phyloP scores from a whole-genome alignment of 805 yeast species.

The Candida montana region DNA sequence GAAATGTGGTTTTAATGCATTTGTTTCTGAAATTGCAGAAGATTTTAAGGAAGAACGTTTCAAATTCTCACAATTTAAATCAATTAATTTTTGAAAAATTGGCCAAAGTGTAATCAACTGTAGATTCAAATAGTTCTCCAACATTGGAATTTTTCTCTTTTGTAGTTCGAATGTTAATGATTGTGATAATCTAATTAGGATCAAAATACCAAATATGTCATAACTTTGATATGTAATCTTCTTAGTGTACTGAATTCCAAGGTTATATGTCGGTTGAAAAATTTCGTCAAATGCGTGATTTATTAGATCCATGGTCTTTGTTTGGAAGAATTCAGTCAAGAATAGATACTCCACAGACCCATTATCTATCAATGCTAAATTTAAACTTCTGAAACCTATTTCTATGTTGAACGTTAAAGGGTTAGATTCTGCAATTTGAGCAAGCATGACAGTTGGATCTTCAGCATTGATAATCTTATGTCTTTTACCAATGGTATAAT shows the following conservation, averaged over 20 bases:
- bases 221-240: constrained; percentile 35
- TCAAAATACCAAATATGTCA: constrained; percentile 75
- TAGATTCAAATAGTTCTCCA: constrained; percentile 64
- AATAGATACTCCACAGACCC: constrained; percentile 72
- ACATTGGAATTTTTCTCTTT: constrained; percentile 61
- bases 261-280: constrained; percentile 46
- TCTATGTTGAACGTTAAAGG: constrained; percentile 66
- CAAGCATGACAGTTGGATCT: constrained; percentile 64
- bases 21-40: constrained; percentile 26
- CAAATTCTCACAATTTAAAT: constrained; percentile 69
- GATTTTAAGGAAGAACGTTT: constrained; percentile 37
- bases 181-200: constrained; percentile 69
- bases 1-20: constrained; percentile 43
- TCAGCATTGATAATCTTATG: constrained; percentile 48
- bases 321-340: constrained; percentile 62
- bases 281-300: constrained; percentile 43
- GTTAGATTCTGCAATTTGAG: constrained; percentile 79
- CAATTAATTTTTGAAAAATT: constrained; percentile 68
- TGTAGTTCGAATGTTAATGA: constrained; percentile 60
- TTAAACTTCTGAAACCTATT: constrained; percentile 65
- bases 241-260: constrained; percentile 46
- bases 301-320: constrained; percentile 32
- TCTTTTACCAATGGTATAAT: constrained; percentile 39
- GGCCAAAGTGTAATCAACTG: constrained; percentile 80
- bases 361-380: constrained; percentile 70